These are phyloP conservation scores for Podospora bellae-mahoneyi DNA, from an alignment of 495 filamentous ascomycete genomes.

Conservation along the genomic window DNA sequence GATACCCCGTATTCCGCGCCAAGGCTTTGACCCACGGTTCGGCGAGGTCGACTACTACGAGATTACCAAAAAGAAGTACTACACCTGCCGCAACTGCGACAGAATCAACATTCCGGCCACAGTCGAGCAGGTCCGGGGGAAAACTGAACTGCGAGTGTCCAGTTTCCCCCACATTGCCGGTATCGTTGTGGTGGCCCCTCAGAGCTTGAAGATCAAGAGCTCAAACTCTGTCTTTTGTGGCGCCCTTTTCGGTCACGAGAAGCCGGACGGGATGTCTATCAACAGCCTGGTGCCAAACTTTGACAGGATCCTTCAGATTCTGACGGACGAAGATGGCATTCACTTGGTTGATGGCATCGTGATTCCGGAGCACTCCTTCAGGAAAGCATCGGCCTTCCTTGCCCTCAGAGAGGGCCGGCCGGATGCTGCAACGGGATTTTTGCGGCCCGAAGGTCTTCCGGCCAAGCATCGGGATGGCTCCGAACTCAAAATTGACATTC, in stretches of 20 bases:
- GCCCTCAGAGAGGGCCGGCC: slow-evolving; percentile 76
- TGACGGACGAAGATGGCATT: slow-evolving; percentile 83
- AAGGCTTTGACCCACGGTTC: slow-evolving; percentile 57
- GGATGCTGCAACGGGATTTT: slow-evolving; percentile 70
- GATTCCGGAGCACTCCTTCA: slow-evolving; percentile 91
- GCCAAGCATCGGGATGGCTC: slow-evolving; percentile 87
- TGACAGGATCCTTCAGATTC: slow-evolving; percentile 70
- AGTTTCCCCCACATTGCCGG: slow-evolving; percentile 97
- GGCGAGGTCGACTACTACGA: slow-evolving; percentile 69
- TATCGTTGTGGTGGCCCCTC: slow-evolving; percentile 82
- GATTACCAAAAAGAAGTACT: slow-evolving; percentile 67
- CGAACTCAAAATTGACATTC: slow-evolving; percentile 87
- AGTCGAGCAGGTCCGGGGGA: slow-evolving; percentile 62
- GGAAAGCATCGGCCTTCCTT: slow-evolving; percentile 79
- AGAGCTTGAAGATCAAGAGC: slow-evolving; percentile 75
- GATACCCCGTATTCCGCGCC: slow-evolving; percentile 76
- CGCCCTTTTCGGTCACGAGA: slow-evolving; percentile 82
- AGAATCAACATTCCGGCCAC: slow-evolving; percentile 75
- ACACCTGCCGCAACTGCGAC: slow-evolving; percentile 71
- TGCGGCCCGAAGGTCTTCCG: slow-evolving; percentile 74
- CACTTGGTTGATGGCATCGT: slow-evolving; percentile 88
- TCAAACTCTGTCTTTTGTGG: slow-evolving; percentile 92
- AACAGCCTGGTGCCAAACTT: slow-evolving; percentile 82
- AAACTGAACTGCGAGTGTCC: slow-evolving; percentile 70
- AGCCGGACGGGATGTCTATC: slow-evolving; percentile 74